These are phyloP conservation scores for Debaryomyces nepalensis DNA, from an alignment of 1,139 yeast genomes.

Conservation along the genomic window DNA sequence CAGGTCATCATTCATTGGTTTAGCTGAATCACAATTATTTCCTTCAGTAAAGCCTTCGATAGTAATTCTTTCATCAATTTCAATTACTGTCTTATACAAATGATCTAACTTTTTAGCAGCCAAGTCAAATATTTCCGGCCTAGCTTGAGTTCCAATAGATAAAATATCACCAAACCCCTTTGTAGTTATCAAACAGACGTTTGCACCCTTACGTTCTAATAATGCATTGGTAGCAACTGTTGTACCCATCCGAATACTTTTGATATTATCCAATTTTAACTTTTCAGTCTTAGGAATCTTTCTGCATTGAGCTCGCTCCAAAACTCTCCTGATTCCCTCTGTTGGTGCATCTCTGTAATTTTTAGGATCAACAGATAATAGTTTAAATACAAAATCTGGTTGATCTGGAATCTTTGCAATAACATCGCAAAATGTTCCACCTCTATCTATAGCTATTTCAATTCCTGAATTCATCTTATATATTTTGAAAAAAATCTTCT, in stretches of 20 bases:
- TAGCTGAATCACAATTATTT: slow-evolving; percentile 18
- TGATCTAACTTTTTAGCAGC: slow-evolving; percentile 24
- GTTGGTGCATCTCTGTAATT: slow-evolving; percentile 22
- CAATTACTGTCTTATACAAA: slow-evolving; percentile 23
- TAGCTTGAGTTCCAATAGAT: slow-evolving; percentile 30
- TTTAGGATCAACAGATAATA: slow-evolving; percentile 21
- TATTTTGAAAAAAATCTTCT: not conserved
- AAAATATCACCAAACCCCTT: slow-evolving; percentile 44
- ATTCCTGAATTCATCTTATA: slow-evolving; percentile 16
- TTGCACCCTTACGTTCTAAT: slow-evolving; percentile 46
- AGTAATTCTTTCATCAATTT: slow-evolving; percentile 21
- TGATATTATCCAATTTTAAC: slow-evolving; percentile 9
- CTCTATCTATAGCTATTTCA: slow-evolving; percentile 20
- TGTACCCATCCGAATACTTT: slow-evolving; percentile 64
- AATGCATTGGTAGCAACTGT: slow-evolving; percentile 66
- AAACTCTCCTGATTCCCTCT: slow-evolving; percentile 22
- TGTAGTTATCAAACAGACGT: slow-evolving; percentile 45
- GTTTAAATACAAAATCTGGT: slow-evolving; percentile 18
- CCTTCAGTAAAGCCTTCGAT: slow-evolving; percentile 28
- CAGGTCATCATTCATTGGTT: not conserved
- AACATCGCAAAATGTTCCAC: slow-evolving; percentile 23
- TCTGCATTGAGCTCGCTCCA: slow-evolving; percentile 14
- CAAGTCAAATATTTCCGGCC: slow-evolving; percentile 27
- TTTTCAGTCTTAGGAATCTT: slow-evolving; percentile 14
- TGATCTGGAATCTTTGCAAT: slow-evolving; percentile 17